Evolutionary conservation across 1,284 basidiomycete genomes (phyloP), one percentile per base, ranked within the genome.

Genomic region (Cutaneotrichosporon spelunceum): DNA sequence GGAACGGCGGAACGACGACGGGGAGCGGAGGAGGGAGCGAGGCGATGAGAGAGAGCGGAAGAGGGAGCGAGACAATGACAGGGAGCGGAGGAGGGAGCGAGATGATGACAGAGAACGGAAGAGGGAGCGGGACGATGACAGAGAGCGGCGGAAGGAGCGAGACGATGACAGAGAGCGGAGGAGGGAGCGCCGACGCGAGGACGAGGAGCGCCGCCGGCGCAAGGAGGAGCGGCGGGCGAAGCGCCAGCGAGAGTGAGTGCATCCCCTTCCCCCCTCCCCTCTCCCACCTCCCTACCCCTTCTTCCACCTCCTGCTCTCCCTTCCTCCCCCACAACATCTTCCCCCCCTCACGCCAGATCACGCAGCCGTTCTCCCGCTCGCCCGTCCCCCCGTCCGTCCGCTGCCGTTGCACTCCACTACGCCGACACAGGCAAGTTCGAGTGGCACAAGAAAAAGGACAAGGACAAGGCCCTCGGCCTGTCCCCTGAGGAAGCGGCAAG

Each of bases 381-480:
- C 90, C 66, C 69, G 6, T 87, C 87, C 39, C 85, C 90, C 56
- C 93, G 91, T 75, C 84, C 71, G 86, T 93, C 80, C 64, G 83
- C 94, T 45, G 91, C 90, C 68, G n/a, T 42, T 16, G 39, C 39
- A 8, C 87, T 93, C 65, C 98, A 98, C 82, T 93, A 91, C 69
- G 91, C 92, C 44, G 88, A 87, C 8, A 78, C 98, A 29, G 88
- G 87, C 24, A 91, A 97, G 73, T 99, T 99, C 79, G 87, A 89
- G 62, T 99, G 96, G 96, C 91, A 93, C 79, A 99, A 99, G 83
- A 99, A 99, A 82, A 85, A 87, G 39, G 95, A 99, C 76, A 93
- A 93, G 81, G 96, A 99, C 76, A 85, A 86, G 72, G 97, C 95
- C 78, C 81, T 87, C 61, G 96, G 96, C 1, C 73, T 99, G 60